Base-by-base conservation (phyloP, 352 stramenopile species). In the Hyaloperonospora brassicae region DNA sequence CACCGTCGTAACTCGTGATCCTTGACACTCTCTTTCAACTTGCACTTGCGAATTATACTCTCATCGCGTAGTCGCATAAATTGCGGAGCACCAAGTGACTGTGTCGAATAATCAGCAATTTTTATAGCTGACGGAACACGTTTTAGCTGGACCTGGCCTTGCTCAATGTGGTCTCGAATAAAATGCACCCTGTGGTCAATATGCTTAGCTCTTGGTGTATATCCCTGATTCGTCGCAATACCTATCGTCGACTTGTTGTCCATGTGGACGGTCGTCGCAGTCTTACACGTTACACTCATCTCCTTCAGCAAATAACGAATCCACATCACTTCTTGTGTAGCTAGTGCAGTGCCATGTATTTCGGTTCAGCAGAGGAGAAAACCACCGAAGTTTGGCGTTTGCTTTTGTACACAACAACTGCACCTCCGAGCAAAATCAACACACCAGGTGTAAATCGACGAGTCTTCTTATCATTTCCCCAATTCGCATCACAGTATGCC, bases 291-390 rank as follows among this genome's bases (percentile, higher is more conserved):
- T 17, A 17, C 17, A 17, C 17, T 22, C 44, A 59, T 54, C 39
- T 59, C 45, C 1, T 11, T 13, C 9, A 63, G 47, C 10, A 63
- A 24, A 14, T 47, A 30, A 0, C 44, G n/a, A 25, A 52, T 2
- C 50, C 57, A 55, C 0, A 55, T 2, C 3, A 63, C 30, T 38
- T 59, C 36, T 50, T 59, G 50, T 1, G 25, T 31, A 6, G 36
- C 40, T 13, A 55, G 22, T 10, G 50, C 34, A 61, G 24, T 0
- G 46, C 10, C 54, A 55, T 61, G 40, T 61, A 61, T n/a, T 61
- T 47, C 4, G 21, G 39, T 22, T 55, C 39, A 1, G 54, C 47
- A 2, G 47, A 52, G 2, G 55, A 55, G 5, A 56, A 21, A 1
- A 41, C 47, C 2, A 61, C 41, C 5, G 55, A 47, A 1, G 3